Conservation (phyloP, 2,329 filamentous ascomycete species). For the Fonsecaea multimorphosa region DNA sequence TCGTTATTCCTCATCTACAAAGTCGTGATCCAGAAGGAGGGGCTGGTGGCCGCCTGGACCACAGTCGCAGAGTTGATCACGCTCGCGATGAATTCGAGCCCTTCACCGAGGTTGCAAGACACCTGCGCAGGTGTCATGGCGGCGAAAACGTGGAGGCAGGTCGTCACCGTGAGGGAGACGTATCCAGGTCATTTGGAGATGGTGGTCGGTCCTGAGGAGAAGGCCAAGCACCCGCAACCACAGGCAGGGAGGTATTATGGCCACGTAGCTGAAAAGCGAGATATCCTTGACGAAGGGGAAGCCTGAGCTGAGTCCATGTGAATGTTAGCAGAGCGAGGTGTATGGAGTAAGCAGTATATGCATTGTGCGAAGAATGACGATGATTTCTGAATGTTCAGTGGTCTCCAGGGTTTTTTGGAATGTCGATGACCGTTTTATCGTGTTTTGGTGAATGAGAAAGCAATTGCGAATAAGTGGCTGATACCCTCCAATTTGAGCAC, state of each 20-base stretch:
- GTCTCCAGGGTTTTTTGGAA: background rate
- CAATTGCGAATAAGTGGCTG: background rate
- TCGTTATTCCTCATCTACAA: slow-evolving; percentile 28
- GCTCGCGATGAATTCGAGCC: slow-evolving; percentile 31
- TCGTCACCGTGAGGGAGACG: slow-evolving; percentile 27
- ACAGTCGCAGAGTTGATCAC: slow-evolving; percentile 31
- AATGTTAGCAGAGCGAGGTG: background rate
- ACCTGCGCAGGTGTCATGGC: slow-evolving; percentile 31
- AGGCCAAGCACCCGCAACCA: slow-evolving; percentile 14
- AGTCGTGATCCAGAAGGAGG: slow-evolving; percentile 21
- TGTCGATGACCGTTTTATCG: background rate
- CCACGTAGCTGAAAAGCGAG: slow-evolving; percentile 1
- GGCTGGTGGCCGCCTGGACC: slow-evolving; percentile 30
- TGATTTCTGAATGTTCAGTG: background rate
- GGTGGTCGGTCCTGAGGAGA: slow-evolving; percentile 29
- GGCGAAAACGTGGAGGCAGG: slow-evolving; percentile 31
- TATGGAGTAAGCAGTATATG: background rate
- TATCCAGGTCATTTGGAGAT: slow-evolving; percentile 29
- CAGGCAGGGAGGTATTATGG: slow-evolving; percentile 23
- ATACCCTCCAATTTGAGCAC: background rate
- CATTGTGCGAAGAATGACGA: background rate
- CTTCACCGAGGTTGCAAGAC: slow-evolving; percentile 28
- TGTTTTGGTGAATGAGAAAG: background rate
- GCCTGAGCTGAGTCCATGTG: background rate
- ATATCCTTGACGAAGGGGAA: background rate